Conservation (phyloP, 2,329 filamentous ascomycete species). For the Colletotrichum orchidophilum region DNA sequence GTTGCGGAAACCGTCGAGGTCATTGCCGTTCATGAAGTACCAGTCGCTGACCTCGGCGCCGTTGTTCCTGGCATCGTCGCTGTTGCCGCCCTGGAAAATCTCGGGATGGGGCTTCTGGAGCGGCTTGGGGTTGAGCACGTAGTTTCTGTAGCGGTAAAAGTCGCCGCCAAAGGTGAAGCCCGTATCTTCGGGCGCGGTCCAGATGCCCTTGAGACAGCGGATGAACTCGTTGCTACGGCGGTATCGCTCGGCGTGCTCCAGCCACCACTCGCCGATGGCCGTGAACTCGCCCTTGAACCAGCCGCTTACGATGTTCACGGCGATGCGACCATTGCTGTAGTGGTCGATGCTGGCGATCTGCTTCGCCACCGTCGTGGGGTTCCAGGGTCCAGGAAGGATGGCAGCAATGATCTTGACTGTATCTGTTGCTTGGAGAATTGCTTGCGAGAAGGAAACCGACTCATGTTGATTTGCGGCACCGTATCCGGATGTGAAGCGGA, state of each 20-base stretch:
- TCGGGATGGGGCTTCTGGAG: constrained; percentile 58
- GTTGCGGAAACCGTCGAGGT: constrained; percentile 59
- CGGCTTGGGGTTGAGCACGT: constrained; percentile 59
- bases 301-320: constrained; percentile 62
- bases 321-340: constrained; percentile 59
- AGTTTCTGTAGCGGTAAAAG: constrained; percentile 63
- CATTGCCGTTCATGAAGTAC: constrained; percentile 67
- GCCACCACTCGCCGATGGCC: constrained; percentile 63
- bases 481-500: constrained; percentile 62
- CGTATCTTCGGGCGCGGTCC: constrained; percentile 53
- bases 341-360: constrained; percentile 63
- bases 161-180: constrained; percentile 59
- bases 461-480: constrained; percentile 60
- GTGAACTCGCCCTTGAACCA: constrained; percentile 63
- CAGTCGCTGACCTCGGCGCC: constrained; percentile 57
- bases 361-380: constrained; percentile 61
- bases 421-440: constrained; percentile 55
- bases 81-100: constrained; percentile 64
- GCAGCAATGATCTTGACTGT: constrained; percentile 61
- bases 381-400: constrained; percentile 60
- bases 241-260: constrained; percentile 62
- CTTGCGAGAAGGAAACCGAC: constrained; percentile 61
- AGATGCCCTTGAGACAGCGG: constrained; percentile 59
- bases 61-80: constrained; percentile 59
- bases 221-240: constrained; percentile 61